Conservation (phyloP, 352 stramenopile genomes). For the Phytophthora brassicae region DNA sequence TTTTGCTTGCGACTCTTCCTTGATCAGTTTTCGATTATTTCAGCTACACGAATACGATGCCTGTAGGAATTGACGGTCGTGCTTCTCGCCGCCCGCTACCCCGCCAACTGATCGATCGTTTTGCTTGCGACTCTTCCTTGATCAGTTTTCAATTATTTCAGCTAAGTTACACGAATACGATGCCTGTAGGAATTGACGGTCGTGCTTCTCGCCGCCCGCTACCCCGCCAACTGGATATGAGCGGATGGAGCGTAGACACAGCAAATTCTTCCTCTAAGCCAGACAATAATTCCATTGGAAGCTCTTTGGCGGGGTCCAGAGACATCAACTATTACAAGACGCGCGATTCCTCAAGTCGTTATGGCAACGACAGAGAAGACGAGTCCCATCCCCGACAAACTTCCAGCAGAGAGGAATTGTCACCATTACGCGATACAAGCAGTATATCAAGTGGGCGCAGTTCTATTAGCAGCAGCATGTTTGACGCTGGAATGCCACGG, state of each 20-base stretch:
- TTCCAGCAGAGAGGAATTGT: background rate
- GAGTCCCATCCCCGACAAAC: background rate
- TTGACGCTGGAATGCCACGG: conserved; percentile 1
- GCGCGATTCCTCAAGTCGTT: conserved; percentile 5
- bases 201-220: conserved; percentile 38
- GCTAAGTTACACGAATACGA: conserved; percentile 11
- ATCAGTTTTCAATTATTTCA: conserved; percentile 27
- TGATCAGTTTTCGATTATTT: conserved; percentile 27
- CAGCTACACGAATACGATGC: conserved; percentile 14
- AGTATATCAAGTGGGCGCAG: conserved; percentile 7
- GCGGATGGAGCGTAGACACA: conserved; percentile 33
- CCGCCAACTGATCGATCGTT: conserved; percentile 36
- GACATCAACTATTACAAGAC: conserved; percentile 10
- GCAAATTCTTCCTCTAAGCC: conserved; percentile 2
- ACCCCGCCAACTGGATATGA: conserved; percentile 55
- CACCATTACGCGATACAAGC: background rate
- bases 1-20: conserved; percentile 31
- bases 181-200: conserved; percentile 31
- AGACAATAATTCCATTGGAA: background rate
- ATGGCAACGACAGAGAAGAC: background rate
- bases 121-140: conserved; percentile 27
- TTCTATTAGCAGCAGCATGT: background rate
- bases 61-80: conserved; percentile 29
- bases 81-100: conserved; percentile 43
- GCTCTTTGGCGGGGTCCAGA: background rate